Base-by-base conservation (phyloP, 176 grass and related monocot species). In the Eremochloa ophiuroides region DNA sequence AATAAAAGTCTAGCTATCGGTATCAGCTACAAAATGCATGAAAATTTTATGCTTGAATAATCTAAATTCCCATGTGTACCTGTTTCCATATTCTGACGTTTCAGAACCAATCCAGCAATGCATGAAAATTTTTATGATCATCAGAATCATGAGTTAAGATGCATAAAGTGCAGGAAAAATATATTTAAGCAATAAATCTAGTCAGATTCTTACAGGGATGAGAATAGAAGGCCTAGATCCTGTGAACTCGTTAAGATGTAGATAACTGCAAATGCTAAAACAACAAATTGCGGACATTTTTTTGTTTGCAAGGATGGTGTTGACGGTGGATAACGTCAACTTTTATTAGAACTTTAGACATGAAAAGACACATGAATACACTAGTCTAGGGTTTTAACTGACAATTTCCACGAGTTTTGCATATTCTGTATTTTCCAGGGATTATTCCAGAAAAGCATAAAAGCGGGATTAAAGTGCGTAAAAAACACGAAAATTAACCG, bases 221-320 rank as follows among this genome's bases (percentile, higher is more conserved):
- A 75, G 66, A 97, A 68, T 79, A 80, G 87, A 56, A 97, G 92
- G 69, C 85, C 91, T 81, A 70, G 95, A 88, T 42, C 95, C 95
- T 37, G 95, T 94, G 68, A 97, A 90, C 60, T 91, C 74, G 59
- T 97, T 97, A 80, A 89, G 82, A 47, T 97, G 94, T 56, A 97
- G 85, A 59, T 87, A 94, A 41, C 94, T 97, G 92, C 65, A 88
- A 86, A 85, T 87, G 29, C 34, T 75, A 53, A 48, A 31, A 64
- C 37, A 84, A 68, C 35, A n/a, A n/a, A n/a, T 4, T 79, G 53
- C 9, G 55, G 38, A 6, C 50, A 74, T 77, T n/a, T n/a, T n/a
- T n/a, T n/a, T n/a, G n/a, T n/a, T n/a, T n/a, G n/a, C n/a, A n/a
- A n/a, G n/a, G n/a, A n/a, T n/a, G n/a, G n/a, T n/a, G n/a, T n/a